A percentile compares a stretch with the other conserved stretches of the same genome.
Evolutionary conservation across 148 eudicot genomes (phyloP).

Genomic region (Gaultheria prostrata): DNA sequence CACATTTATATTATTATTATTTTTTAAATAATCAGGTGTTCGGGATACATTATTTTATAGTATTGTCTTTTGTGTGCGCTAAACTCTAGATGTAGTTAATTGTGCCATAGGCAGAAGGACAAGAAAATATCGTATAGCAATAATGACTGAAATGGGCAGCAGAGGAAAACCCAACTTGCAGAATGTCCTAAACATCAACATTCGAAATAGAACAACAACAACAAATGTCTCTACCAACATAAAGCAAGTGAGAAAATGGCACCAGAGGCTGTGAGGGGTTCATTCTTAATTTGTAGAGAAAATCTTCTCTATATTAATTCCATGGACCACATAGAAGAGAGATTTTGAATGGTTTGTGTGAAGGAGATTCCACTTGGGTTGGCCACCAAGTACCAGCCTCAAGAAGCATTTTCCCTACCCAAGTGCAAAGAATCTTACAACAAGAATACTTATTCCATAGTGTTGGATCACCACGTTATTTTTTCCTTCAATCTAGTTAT

Average conservation of each 20-base stretch:
- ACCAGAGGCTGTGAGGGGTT: background rate
- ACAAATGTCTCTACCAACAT: background rate
- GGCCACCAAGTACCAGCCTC: background rate
- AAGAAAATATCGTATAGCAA: background rate
- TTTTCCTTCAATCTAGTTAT: background rate
- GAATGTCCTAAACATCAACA: background rate
- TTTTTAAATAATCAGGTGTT: no score
- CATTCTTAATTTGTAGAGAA: background rate
- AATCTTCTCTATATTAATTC: constrained; percentile 1
- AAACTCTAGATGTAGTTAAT: no score
- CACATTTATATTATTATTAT: no score
- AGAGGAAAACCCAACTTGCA: background rate
- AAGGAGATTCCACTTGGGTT: background rate
- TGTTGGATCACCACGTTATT: background rate
- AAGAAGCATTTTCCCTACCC: background rate
- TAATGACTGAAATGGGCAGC: background rate
- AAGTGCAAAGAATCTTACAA: background rate
- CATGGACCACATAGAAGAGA: background rate
- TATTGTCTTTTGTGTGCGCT: no score
- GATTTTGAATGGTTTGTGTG: background rate
- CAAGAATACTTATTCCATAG: background rate
- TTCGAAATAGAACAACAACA: background rate
- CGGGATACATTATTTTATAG: no score
- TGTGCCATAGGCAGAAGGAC: background rate
- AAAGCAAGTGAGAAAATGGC: background rate